Evolutionary conservation across 2,329 filamentous ascomycete genomes (phyloP), one percentile per base, ranked within the genome.

Genomic region (Beauveria medogensis): DNA sequence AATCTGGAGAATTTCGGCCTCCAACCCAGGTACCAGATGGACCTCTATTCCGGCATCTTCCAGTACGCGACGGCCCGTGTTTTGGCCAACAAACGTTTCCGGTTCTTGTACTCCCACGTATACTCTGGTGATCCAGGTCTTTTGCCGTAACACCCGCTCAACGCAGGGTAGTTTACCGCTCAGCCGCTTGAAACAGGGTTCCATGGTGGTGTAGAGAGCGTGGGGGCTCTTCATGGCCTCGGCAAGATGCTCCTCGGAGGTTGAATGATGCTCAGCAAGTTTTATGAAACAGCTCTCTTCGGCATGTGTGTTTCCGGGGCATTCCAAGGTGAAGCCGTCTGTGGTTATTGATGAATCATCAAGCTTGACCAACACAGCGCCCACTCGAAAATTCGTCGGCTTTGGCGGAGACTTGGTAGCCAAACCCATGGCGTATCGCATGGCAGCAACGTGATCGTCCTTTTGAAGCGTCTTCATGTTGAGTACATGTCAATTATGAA

Each of bases 241-340:
- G 1, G 82, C 75, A 5, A 91, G 79, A 0, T 74, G 70, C 57
- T 83, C 82, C 65, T 89, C 86, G 0, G 79, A 62, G 0, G 80
- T 75, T 2, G 70, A 69, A 60, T 82, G 71, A 64, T 77, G 67
- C 53, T 76, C 68, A 1, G 83, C 78, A 16, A 87, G 81, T 72
- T 99, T 97, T 54, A 87, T 75, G 61, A 99, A 82, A 70, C 91
- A 96, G 73, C 89, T 93, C 76, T 99, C 92, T 72, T 99, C 94
- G 3, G 94, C 94, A 70, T 99, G 94, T 0, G 94, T 97, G 76
- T 99, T 99, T 47, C 93, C 94, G 0, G 86, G 81, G 4, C 92
- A 84, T 74, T 99, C 93, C 62, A 97, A 82, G 0, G 94, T 97
- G 76, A 93, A 97, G 59, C 94, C 93, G 2, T 90, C 90, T 1